Conservation (phyloP, 345 rosid species). For the Boechera retrofracta region DNA sequence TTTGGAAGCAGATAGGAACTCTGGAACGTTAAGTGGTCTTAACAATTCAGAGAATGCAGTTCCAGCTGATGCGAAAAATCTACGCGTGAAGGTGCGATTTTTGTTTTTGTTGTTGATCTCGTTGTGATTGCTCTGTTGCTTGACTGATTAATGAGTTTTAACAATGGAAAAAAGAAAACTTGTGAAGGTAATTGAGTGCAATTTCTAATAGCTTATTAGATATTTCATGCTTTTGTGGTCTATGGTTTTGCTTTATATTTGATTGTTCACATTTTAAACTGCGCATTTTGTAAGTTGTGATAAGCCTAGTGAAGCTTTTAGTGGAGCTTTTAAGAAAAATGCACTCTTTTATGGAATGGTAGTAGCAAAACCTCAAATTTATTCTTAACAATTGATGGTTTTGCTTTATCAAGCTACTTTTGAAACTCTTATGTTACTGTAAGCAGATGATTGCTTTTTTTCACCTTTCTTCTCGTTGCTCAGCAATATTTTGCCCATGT, state of each 20-base stretch:
- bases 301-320: neutral
- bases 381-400: neutral
- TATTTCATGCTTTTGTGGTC: too few relatives aligned
- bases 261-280: neutral
- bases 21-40: conserved; percentile 67
- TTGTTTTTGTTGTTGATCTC: neutral
- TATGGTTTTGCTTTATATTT: too few relatives aligned
- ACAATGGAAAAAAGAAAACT: neutral
- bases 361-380: neutral
- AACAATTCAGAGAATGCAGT: conserved; percentile 56
- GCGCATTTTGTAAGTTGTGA: neutral
- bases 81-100: conserved; percentile 82
- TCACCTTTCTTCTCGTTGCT: conserved; percentile 1
- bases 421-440: neutral
- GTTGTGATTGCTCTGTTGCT: neutral
- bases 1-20: conserved; percentile 58
- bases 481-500: neutral
- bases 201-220: neutral
- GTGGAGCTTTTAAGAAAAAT: neutral
- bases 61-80: conserved; percentile 66
- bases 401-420: neutral
- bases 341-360: neutral
- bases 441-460: neutral
- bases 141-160: conserved; percentile 2
- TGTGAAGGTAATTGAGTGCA: neutral